A percentile compares a stretch with the other conserved stretches of the same genome.
phyloP scores from a whole-genome alignment of 345 rosid species.

The Acer saccharum region DNA sequence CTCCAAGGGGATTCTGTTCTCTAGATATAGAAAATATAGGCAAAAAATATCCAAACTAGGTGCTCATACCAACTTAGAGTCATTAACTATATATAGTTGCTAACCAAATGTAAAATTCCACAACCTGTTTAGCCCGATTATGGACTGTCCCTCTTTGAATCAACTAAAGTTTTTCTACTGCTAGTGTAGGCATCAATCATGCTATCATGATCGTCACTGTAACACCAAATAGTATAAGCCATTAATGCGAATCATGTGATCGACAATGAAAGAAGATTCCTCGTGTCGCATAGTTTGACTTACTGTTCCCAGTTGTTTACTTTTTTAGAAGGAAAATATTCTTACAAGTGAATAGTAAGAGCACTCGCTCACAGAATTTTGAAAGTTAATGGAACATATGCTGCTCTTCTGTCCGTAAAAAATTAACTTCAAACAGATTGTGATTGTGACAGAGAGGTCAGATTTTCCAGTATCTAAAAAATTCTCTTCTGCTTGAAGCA shows the following conservation, averaged over 20 bases:
- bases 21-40: not conserved
- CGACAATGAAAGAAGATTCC: not conserved
- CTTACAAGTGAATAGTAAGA: not conserved
- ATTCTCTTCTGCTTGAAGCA: not conserved
- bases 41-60: not conserved
- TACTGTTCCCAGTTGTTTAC: not conserved
- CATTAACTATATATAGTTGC: not conserved
- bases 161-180: not conserved
- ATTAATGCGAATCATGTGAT: not conserved
- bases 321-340: not conserved
- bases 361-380: not conserved
- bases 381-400: not conserved
- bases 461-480: not conserved
- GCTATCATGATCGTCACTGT: not conserved
- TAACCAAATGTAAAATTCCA: not conserved
- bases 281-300: not conserved
- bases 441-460: not conserved
- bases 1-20: not conserved
- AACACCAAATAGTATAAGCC: not conserved
- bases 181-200: not conserved
- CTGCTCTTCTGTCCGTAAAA: not conserved
- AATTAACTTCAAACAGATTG: not conserved
- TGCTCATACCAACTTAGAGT: not conserved
- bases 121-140: not conserved
- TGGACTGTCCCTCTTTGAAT: not conserved